Conservation (phyloP, 148 eudicot species). For the Chenopodium quinoa region DNA sequence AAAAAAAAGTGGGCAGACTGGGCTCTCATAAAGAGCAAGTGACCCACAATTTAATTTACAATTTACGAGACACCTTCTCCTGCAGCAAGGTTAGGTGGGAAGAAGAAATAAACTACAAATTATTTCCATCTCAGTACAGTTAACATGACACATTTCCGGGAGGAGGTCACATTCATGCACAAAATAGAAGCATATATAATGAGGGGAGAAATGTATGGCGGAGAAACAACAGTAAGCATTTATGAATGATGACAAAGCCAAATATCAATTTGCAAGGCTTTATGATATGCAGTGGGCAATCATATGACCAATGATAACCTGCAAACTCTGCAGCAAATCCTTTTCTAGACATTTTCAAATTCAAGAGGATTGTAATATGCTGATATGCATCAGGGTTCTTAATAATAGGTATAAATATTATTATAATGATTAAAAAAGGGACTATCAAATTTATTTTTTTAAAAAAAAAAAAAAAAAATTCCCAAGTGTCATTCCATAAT, state of each 20-base stretch:
- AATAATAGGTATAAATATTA: neutral
- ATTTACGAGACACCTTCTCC: neutral
- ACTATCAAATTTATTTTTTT: neutral
- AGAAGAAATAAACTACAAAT: neutral
- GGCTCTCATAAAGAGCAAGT: neutral
- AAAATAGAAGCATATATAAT: neutral
- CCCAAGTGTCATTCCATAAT: constrained; percentile 1
- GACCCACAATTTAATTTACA: neutral
- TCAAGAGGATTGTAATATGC: constrained; percentile 2
- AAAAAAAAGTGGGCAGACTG: neutral
- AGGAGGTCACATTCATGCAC: constrained; percentile 20
- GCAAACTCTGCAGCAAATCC: constrained; percentile 15
- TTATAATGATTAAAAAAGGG: neutral
- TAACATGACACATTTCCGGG: constrained; percentile 12
- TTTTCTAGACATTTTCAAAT: constrained; percentile 8
- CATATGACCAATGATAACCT: constrained; percentile 13
- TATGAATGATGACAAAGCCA: constrained; percentile 8
- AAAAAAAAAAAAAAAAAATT: too few species aligned
- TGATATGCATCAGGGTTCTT: constrained; percentile 8
- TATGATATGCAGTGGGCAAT: constrained; percentile 9
- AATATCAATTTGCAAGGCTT: constrained; percentile 11
- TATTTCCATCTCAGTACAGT: neutral
- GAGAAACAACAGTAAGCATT: constrained; percentile 1
- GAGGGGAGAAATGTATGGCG: neutral
- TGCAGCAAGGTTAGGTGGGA: neutral